These are phyloP conservation scores for Plantago coronopus DNA, from an alignment of 305 asterid species.

Conservation along the genomic window DNA sequence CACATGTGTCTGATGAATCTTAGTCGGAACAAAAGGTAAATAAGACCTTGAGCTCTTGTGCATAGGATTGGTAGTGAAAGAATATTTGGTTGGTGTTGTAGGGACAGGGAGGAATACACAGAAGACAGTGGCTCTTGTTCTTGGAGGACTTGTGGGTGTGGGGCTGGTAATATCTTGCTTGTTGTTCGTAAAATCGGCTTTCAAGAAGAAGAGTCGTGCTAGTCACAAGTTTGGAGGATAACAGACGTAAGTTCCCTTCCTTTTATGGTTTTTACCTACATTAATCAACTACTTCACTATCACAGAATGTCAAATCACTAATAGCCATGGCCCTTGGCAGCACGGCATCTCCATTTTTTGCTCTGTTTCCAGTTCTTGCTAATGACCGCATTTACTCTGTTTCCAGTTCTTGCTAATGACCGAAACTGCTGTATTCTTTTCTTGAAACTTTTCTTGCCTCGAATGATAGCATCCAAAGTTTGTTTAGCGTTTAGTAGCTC, in stretches of 20 bases:
- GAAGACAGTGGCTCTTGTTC: slow-evolving; percentile 66
- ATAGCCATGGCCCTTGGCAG: too few relatives aligned
- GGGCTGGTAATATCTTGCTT: slow-evolving; percentile 62
- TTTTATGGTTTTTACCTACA: not conserved
- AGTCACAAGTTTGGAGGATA: slow-evolving; percentile 51
- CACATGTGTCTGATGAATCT: too few relatives aligned
- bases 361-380: not conserved
- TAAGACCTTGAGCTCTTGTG: not conserved
- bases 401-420: not conserved
- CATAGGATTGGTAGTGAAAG: not conserved
- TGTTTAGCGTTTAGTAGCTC: too few relatives aligned
- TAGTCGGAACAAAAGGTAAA: too few relatives aligned
- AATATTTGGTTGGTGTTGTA: slow-evolving; percentile 22
- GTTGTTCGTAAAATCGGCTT: slow-evolving; percentile 55
- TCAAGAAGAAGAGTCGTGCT: slow-evolving; percentile 47
- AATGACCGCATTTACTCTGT: too few relatives aligned
- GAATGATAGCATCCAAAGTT: too few relatives aligned
- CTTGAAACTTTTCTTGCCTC: too few relatives aligned
- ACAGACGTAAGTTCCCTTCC: slow-evolving; percentile 25
- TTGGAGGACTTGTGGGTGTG: slow-evolving; percentile 69
- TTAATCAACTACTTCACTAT: not conserved
- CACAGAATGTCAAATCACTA: too few relatives aligned
- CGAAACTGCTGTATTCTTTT: not conserved
- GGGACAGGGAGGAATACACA: slow-evolving; percentile 47
- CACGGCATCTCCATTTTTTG: too few relatives aligned